Conservation (phyloP, 768 basidiomycete genomes). For the Rhodotorula babjevae region DNA sequence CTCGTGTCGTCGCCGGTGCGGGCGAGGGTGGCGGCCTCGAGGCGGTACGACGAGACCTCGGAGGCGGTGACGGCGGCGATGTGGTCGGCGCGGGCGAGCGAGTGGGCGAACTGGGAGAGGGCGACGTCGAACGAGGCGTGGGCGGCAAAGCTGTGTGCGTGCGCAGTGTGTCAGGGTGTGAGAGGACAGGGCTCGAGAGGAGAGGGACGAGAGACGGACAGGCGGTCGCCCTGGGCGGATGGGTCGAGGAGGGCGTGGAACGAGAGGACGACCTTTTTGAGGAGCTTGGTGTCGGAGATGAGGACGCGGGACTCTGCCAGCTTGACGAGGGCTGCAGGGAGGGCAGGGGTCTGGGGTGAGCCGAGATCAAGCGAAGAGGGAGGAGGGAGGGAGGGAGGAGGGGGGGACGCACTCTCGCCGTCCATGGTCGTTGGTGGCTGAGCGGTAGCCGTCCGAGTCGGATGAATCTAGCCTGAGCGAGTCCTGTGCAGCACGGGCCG, state of each 20-base stretch:
- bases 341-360: not conserved
- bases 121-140: slow-evolving; percentile 15
- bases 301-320: slow-evolving; percentile 23
- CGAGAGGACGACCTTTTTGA: slow-evolving; percentile 27
- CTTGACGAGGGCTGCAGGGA: not conserved
- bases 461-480: no score
- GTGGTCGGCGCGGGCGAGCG: slow-evolving; percentile 8
- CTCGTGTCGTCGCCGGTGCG: not conserved
- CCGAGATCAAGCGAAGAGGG: not conserved
- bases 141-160: slow-evolving; percentile 11
- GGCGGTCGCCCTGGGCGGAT: not conserved
- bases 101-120: slow-evolving; percentile 14
- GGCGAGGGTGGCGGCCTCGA: slow-evolving; percentile 3
- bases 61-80: not conserved
- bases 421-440: no score
- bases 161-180: not conserved
- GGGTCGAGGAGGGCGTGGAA: slow-evolving; percentile 24
- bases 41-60: slow-evolving; percentile 15
- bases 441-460: no score
- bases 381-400: not conserved
- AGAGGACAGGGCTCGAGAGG: not conserved
- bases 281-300: slow-evolving; percentile 10
- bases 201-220: slow-evolving; percentile 1
- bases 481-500: no score
- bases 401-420: not conserved